Evolutionary conservation across 2,329 filamentous ascomycete genomes (phyloP).

Genomic region (Fusarium pseudoanthophilum): DNA sequence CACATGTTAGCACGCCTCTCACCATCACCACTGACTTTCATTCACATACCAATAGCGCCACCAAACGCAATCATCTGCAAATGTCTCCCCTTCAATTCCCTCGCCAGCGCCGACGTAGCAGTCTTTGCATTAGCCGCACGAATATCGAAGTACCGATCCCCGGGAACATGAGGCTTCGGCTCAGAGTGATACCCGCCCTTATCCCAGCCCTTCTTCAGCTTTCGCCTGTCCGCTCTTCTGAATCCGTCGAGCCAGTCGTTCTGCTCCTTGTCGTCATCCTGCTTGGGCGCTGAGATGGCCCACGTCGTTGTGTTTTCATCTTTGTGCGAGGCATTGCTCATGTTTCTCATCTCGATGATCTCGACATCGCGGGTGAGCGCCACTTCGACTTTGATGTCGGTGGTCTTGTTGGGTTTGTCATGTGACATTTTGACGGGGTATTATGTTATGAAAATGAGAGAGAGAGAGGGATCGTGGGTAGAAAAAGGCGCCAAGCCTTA

Average conservation of each 20-base stretch:
- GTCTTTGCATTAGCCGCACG: constrained; percentile 75
- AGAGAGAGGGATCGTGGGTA: neutral
- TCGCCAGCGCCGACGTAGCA: constrained; percentile 77
- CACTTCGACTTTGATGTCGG: constrained; percentile 35
- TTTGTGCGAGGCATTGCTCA: constrained; percentile 9
- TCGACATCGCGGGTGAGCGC: constrained; percentile 33
- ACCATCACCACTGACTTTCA: neutral
- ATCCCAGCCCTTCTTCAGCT: constrained; percentile 39
- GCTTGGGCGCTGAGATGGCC: constrained; percentile 23
- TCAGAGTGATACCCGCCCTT: constrained; percentile 31
- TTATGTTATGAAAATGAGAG: neutral
- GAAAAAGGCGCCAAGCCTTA: constrained; percentile 13
- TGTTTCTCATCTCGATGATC: constrained; percentile 29
- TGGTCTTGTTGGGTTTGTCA: constrained; percentile 29
- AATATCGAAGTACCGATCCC: constrained; percentile 64
- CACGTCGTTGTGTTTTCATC: constrained; percentile 18
- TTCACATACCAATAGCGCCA: constrained; percentile 78
- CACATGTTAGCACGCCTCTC: neutral
- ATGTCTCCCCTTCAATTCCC: constrained; percentile 84
- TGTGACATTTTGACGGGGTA: constrained; percentile 22
- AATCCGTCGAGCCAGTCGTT: constrained; percentile 40
- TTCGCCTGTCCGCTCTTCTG: constrained; percentile 33
- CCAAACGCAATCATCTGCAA: constrained; percentile 98
- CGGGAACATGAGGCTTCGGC: constrained; percentile 28
- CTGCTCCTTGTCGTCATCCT: constrained; percentile 11